A percentile compares a stretch with the other conserved stretches of the same genome.
Evolutionary conservation across 306 rosid genomes (phyloP).

Genomic region (Glycine soja): DNA sequence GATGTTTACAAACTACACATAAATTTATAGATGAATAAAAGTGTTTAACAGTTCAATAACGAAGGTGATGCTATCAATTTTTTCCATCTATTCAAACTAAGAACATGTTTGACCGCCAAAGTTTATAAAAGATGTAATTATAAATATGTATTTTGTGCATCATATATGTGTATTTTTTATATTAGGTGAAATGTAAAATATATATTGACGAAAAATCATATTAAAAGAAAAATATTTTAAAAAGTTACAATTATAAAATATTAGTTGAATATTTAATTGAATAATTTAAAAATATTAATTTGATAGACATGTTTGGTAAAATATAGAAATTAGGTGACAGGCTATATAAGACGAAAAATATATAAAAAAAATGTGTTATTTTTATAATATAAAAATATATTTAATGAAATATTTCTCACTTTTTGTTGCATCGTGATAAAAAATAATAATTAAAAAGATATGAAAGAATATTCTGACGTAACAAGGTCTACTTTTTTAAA

Average conservation of each 20-base stretch:
- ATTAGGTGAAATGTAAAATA: not conserved
- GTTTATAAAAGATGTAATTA: not conserved
- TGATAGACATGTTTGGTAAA: not conserved
- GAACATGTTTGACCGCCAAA: not conserved
- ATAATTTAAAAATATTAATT: not conserved
- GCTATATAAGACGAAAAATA: too few relatives aligned
- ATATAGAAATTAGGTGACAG: not conserved
- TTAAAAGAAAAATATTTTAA: too few relatives aligned
- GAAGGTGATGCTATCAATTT: not conserved
- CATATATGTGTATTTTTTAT: not conserved
- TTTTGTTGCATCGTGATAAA: not conserved
- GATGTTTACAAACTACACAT: not conserved
- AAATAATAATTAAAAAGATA: not conserved
- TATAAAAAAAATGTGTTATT: too few relatives aligned
- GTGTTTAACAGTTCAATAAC: too few relatives aligned
- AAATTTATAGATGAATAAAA: too few relatives aligned
- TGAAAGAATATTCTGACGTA: not conserved
- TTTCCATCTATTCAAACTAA: not conserved
- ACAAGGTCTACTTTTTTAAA: not conserved
- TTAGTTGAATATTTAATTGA: not conserved
- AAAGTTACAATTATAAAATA: too few relatives aligned
- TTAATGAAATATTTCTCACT: not conserved
- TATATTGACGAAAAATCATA: not conserved
- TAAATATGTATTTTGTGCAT: not conserved
- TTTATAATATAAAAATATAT: not conserved